Conservation (phyloP, 768 basidiomycete genomes). For the Auricularia heimuer region DNA sequence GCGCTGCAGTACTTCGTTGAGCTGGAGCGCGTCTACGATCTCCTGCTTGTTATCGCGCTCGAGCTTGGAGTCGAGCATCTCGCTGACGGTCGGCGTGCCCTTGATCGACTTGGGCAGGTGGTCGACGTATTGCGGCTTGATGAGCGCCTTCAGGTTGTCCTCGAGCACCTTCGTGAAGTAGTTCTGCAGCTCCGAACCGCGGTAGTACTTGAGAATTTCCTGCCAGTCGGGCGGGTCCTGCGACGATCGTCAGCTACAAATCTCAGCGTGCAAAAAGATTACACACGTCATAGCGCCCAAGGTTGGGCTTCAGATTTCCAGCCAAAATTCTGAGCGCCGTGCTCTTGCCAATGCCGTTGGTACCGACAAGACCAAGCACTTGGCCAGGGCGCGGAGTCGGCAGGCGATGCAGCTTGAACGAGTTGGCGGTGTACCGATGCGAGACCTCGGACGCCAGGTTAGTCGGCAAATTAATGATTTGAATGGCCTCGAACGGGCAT, state of each 20-base stretch:
- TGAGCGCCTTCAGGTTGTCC: constrained; percentile 96
- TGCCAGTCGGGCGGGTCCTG: constrained; percentile 99
- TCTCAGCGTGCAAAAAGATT: constrained; percentile 5
- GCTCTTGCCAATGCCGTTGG: constrained; percentile 99
- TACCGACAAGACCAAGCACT: constrained; percentile 96
- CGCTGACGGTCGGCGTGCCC: constrained; percentile 69
- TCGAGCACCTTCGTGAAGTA: constrained; percentile 99
- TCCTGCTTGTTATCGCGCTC: constrained; percentile 83
- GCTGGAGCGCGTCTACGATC: constrained; percentile 78
- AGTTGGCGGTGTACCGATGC: constrained; percentile 95
- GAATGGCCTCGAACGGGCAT: constrained; percentile 98
- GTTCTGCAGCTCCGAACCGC: constrained; percentile 97
- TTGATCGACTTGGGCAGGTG: constrained; percentile 97
- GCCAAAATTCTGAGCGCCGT: constrained; percentile 95
- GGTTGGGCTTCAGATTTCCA: constrained; percentile 95
- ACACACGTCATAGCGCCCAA: constrained; percentile 89
- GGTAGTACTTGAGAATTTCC: constrained; percentile 96
- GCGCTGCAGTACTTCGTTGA: constrained; percentile 77
- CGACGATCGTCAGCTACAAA: not conserved
- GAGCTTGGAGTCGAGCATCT: constrained; percentile 88
- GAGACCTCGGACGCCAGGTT: constrained; percentile 94
- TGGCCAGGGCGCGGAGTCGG: constrained; percentile 96
- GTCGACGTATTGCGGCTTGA: constrained; percentile 99
- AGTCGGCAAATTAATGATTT: constrained; percentile 97
- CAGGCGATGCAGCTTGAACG: constrained; percentile 97